phyloP scores from a whole-genome alignment of 2,329 filamentous ascomycete genomes.

The Tolypocladium endophyticum region DNA sequence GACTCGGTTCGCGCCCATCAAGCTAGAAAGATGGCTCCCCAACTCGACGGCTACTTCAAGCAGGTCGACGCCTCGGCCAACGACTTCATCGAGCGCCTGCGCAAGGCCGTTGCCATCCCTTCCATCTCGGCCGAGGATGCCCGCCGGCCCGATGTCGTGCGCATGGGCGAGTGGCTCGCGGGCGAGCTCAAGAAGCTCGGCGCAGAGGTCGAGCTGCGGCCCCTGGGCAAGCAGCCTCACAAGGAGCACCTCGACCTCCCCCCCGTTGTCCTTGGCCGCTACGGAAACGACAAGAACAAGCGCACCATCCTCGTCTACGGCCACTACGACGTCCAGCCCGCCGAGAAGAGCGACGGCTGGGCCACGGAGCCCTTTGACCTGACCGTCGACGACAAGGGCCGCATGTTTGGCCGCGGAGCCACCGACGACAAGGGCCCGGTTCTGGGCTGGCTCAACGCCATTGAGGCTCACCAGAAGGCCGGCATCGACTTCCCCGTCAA shows the following conservation, averaged over 20 bases:
- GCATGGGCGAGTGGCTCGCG: slow-evolving; percentile 89
- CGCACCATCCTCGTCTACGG: slow-evolving; percentile 93
- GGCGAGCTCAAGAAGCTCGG: slow-evolving; percentile 74
- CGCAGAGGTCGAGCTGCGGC: slow-evolving; percentile 76
- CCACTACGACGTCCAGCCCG: slow-evolving; percentile 97
- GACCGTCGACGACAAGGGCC: slow-evolving; percentile 75
- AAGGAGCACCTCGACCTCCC: slow-evolving; percentile 86
- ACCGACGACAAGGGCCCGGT: slow-evolving; percentile 98
- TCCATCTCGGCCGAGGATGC: slow-evolving; percentile 89
- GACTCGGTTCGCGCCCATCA: slow-evolving; percentile 45
- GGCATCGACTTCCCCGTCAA: slow-evolving; percentile 94
- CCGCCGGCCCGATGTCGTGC: slow-evolving; percentile 82
- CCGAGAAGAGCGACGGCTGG: slow-evolving; percentile 89
- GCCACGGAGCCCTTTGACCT: slow-evolving; percentile 88
- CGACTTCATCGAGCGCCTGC: slow-evolving; percentile 80
- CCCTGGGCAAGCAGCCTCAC: slow-evolving; percentile 83
- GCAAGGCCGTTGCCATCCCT: slow-evolving; percentile 89
- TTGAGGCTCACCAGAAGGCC: slow-evolving; percentile 93
- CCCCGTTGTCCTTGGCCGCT: slow-evolving; percentile 83
- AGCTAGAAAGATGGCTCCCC: slow-evolving; percentile 72
- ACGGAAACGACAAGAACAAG: slow-evolving; percentile 87
- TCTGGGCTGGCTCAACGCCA: slow-evolving; percentile 93
- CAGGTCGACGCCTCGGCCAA: slow-evolving; percentile 74
- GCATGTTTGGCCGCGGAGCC: slow-evolving; percentile 92
- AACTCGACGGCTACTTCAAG: slow-evolving; percentile 87